Conservation (phyloP, 164 flowering plant species). For the Malania oleifera region DNA sequence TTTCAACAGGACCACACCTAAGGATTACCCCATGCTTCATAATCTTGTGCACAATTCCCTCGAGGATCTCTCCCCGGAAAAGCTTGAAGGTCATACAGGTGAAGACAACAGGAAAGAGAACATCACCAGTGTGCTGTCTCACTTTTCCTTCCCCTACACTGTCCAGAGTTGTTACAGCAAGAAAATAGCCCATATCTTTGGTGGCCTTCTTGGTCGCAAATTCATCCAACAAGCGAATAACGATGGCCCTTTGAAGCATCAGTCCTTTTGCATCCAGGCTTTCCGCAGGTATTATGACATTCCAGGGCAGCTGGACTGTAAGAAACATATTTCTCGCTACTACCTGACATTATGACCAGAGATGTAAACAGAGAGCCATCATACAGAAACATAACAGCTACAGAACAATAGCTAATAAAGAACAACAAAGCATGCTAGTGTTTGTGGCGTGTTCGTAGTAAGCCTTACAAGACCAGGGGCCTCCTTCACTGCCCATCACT, state of each 20-base stretch:
- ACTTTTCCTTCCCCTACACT: constrained; percentile 61
- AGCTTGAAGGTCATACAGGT: constrained; percentile 63
- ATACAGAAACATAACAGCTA: no score
- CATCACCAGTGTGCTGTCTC: constrained; percentile 51
- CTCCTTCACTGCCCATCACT: no score
- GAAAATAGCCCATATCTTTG: constrained; percentile 57
- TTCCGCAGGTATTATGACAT: constrained; percentile 42
- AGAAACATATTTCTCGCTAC: constrained; percentile 22
- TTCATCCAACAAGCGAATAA: constrained; percentile 51
- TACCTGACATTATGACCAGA: constrained; percentile 16
- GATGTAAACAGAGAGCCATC: no score
- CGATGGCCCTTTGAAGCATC: constrained; percentile 50
- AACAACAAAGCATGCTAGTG: no score
- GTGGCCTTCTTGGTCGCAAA: constrained; percentile 52
- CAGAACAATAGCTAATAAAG: no score
- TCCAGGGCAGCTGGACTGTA: constrained; percentile 30
- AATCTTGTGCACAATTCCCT: constrained; percentile 52
- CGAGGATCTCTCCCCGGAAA: constrained; percentile 58
- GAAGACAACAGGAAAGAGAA: constrained; percentile 67
- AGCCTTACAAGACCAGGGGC: no score
- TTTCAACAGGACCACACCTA: constrained; percentile 66
- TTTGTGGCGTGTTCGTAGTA: no score
- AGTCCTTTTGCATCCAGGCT: constrained; percentile 34
- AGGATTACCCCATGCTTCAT: constrained; percentile 70
- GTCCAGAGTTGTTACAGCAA: constrained; percentile 54